Evolutionary conservation across 2,329 filamentous ascomycete species (phyloP), one percentile per base, ranked within the genome.

Genomic region (Diaporthe sp.): DNA sequence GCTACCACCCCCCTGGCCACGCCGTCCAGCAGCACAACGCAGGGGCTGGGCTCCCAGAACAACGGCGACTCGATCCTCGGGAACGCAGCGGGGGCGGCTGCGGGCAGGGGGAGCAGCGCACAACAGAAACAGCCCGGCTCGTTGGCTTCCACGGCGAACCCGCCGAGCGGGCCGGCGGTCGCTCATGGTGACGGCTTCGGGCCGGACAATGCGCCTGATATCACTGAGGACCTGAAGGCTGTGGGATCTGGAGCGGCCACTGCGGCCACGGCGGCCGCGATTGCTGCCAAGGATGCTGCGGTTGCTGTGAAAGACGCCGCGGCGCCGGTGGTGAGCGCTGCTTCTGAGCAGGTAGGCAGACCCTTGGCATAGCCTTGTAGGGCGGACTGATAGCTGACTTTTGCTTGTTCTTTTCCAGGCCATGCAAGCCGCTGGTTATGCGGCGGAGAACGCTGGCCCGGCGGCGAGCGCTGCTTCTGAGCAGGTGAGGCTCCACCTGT

Each of bases 251-350:
- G 42, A 15, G 69, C 69, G 7, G 61, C 57, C 9, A 71, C 64
- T 3, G 47, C 66, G 12, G 66, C 57, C 33, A 54, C 72, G 17
- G 72, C 64, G 35, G 33, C 69, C 1, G 72, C 55, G 19, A 38
- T 71, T 12, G 72, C 72, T 13, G 72, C 72, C 0, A 45, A 52
- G 42, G 72, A 74, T 15, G 72, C 66, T 6, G 50, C 67, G 6
- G 1, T 74, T 2, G 72, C 72, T 10, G 64, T 47, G 35, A 74
- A 71, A 55, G 55, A 74, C 22, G 54, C 72, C 7, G 72, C 72
- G 40, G 45, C 30, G 25, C 72, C 72, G 4, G 66, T 69, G 22
- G 72, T 57, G 54, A 60, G 58, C 38, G 45, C 57, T 35, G 70
- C 70, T 30, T 30, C 70, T 28, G 57, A 72, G 35, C 70, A 72